Conservation (phyloP, 176 grass and related monocot species). For the Phoenix roebelenii region DNA sequence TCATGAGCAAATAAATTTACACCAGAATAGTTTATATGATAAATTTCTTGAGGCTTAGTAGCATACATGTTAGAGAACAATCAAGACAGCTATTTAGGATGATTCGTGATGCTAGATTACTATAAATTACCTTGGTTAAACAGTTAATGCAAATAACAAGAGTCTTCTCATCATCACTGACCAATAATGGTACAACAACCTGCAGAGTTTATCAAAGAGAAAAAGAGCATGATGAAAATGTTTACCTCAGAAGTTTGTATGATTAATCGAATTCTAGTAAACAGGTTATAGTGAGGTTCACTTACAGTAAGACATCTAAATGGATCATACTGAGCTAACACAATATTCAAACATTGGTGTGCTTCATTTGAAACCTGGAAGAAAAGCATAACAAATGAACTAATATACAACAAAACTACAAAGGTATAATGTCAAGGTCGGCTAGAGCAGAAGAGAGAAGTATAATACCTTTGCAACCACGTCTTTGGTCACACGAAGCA, state of each 20-base stretch:
- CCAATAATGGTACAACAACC: conserved; percentile 83
- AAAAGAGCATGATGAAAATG: conserved; percentile 15
- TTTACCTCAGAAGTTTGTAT: conserved; percentile 16
- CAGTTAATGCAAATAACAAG: conserved; percentile 94
- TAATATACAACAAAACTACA: conserved; percentile 3
- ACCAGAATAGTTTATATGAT: too few relatives aligned
- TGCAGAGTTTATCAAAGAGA: conserved; percentile 36
- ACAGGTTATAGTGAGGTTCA: conserved; percentile 1
- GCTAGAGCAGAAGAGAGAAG: conserved; percentile 8
- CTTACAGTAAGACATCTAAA: conserved; percentile 86
- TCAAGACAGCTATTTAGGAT: neutral
- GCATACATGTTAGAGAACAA: neutral
- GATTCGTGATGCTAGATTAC: neutral
- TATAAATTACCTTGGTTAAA: conserved; percentile 81
- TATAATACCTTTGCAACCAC: conserved; percentile 47
- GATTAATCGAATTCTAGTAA: neutral
- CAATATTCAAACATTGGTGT: conserved; percentile 64
- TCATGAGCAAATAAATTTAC: too few relatives aligned
- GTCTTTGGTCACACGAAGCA: conserved; percentile 85
- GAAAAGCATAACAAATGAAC: conserved; percentile 27
- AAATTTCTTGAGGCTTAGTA: neutral
- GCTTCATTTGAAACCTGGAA: conserved; percentile 88
- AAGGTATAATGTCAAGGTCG: neutral
- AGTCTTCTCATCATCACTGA: conserved; percentile 92
- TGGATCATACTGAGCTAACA: conserved; percentile 74